Percentiles rank a stretch among this genome's conserved stretches.
Conservation (phyloP, 2,329 filamentous ascomycete genomes). For the Penicillium sp. region DNA sequence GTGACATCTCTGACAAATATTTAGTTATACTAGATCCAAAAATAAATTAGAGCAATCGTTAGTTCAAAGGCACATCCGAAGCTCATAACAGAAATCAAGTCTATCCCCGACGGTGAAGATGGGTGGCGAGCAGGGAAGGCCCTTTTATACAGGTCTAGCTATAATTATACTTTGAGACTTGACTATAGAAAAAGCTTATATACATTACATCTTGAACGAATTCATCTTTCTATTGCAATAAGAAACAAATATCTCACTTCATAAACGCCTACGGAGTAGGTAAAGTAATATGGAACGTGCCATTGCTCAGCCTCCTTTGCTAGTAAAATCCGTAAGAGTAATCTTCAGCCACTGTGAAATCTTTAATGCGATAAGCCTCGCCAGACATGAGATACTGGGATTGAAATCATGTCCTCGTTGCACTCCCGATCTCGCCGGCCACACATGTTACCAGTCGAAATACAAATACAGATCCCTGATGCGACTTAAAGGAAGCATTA, state of each 20-base stretch:
- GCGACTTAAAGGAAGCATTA: neutral
- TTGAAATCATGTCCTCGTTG: neutral
- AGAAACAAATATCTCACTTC: too few relatives aligned
- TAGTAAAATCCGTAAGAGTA: too few relatives aligned
- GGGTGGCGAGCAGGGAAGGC: neutral
- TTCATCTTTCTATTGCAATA: neutral
- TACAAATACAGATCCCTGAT: constrained; percentile 4
- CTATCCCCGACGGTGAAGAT: neutral
- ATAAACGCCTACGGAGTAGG: too few relatives aligned
- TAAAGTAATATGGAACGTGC: too few relatives aligned
- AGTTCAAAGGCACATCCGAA: neutral
- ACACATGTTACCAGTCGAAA: constrained; percentile 10
- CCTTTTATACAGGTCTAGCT: neutral
- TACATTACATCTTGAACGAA: too few relatives aligned
- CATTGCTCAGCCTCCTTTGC: too few relatives aligned
- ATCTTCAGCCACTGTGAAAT: too few relatives aligned
- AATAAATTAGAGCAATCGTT: too few relatives aligned
- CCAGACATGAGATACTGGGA: too few relatives aligned
- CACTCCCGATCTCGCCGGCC: constrained; percentile 3
- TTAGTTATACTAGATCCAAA: neutral
- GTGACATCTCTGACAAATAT: neutral
- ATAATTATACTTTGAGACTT: neutral
- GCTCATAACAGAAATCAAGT: neutral
- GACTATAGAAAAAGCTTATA: too few relatives aligned
- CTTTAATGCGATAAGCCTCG: too few relatives aligned